These are phyloP conservation scores for Ilyonectria robusta DNA, from an alignment of 2,329 filamentous ascomycete genomes.

Conservation along the genomic window DNA sequence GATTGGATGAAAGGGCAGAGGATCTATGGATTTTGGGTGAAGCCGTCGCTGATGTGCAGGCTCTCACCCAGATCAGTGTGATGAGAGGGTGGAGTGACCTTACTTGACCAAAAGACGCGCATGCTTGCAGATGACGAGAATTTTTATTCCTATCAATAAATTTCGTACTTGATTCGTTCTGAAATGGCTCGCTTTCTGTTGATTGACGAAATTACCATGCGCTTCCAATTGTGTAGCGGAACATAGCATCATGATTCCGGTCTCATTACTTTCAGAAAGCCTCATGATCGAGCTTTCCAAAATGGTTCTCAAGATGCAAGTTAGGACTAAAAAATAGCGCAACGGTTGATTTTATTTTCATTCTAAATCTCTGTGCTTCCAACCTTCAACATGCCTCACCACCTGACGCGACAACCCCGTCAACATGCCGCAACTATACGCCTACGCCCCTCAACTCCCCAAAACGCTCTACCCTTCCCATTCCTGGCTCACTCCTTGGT, in stretches of 20 bases:
- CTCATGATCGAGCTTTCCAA: too few species aligned
- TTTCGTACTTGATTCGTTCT: too few species aligned
- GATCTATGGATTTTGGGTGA: constrained; percentile 43
- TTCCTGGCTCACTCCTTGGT: constrained; percentile 21
- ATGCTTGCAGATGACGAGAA: not conserved
- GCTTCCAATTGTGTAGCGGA: too few species aligned
- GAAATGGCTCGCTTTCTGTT: too few species aligned
- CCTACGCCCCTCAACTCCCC: not conserved
- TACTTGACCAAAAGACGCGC: not conserved
- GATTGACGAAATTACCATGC: too few species aligned
- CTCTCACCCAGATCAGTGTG: constrained; percentile 7
- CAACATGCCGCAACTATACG: not conserved
- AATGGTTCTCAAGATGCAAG: too few species aligned
- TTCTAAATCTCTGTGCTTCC: not conserved
- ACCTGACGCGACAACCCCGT: not conserved
- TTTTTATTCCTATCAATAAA: too few species aligned
- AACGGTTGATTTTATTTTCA: not conserved
- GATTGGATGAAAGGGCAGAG: constrained; percentile 35
- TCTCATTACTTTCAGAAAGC: too few species aligned
- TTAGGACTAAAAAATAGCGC: too few species aligned
- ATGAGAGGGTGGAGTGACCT: not conserved
- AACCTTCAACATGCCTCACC: not conserved
- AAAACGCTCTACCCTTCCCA: not conserved
- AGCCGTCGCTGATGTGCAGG: constrained; percentile 32
- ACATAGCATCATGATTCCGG: too few species aligned